phyloP scores from a whole-genome alignment of 306 rosid species.

The Datisca glomerata region DNA sequence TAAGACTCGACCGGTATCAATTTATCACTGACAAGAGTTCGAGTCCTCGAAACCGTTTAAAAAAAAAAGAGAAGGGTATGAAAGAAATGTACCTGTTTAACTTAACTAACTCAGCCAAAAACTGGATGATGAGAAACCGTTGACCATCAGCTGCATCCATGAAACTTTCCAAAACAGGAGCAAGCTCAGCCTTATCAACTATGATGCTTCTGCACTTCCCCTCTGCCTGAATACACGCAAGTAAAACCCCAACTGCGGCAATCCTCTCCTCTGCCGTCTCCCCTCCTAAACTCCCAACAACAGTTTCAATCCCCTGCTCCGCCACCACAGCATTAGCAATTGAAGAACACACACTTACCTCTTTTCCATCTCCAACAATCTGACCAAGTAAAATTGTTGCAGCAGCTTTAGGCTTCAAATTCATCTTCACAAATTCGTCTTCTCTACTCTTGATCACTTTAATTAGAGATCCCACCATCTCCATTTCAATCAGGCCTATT shows the following conservation, averaged over 20 bases:
- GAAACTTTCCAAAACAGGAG: constrained; percentile 61
- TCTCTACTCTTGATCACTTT: constrained; percentile 38
- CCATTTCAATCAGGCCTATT: constrained; percentile 37
- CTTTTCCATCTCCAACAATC: constrained; percentile 42
- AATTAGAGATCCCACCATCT: constrained; percentile 39
- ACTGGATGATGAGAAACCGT: constrained; percentile 47
- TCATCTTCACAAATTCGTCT: constrained; percentile 43
- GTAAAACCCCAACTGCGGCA: constrained; percentile 64
- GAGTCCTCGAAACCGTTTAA: too few species aligned
- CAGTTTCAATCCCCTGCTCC: constrained; percentile 33
- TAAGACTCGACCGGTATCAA: too few species aligned
- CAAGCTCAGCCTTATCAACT: constrained; percentile 60
- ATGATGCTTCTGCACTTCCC: constrained; percentile 62
- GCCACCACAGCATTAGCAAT: constrained; percentile 26
- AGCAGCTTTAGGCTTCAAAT: constrained; percentile 58
- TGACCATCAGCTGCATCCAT: constrained; percentile 36
- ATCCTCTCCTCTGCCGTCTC: constrained; percentile 51
- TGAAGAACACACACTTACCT: constrained; percentile 26
- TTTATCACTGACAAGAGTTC: too few species aligned
- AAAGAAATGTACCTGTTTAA: constrained; percentile 56
- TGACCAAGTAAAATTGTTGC: constrained; percentile 53
- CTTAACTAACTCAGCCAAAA: constrained; percentile 64
- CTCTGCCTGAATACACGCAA: constrained; percentile 67
- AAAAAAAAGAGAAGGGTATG: too few species aligned
- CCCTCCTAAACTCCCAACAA: constrained; percentile 50